Percentiles rank a stretch among this genome's conserved stretches.
Evolutionary conservation across 2,329 filamentous ascomycete genomes (phyloP).

Genomic region (Myriosclerotinia scirpicola): DNA sequence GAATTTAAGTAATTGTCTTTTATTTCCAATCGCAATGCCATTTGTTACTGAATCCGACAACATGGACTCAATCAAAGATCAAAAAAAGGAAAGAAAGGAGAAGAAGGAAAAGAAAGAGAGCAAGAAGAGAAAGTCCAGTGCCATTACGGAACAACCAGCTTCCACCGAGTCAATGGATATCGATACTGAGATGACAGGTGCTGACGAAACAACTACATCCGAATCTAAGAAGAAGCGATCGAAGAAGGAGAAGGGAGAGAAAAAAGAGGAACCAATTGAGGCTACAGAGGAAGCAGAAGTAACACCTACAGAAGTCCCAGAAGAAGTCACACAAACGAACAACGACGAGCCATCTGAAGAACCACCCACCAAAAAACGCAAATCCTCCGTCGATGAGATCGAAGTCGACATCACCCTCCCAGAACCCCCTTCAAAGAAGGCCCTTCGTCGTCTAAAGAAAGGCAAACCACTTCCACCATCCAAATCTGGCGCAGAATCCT

Average conservation of each 20-base stretch:
- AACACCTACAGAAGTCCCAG: background rate
- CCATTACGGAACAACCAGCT: slow-evolving; percentile 19
- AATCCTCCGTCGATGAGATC: slow-evolving; percentile 67
- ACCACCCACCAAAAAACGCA: slow-evolving; percentile 62
- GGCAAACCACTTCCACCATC: slow-evolving; percentile 57
- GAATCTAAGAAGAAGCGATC: slow-evolving; percentile 28
- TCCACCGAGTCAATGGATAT: slow-evolving; percentile 10
- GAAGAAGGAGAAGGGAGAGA: slow-evolving; percentile 22
- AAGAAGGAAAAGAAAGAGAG: slow-evolving; percentile 18
- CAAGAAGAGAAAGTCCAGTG: slow-evolving; percentile 32
- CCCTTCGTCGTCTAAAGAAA: slow-evolving; percentile 86
- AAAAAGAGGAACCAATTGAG: background rate
- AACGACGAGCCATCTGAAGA: slow-evolving; percentile 25
- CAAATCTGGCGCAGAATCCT: slow-evolving; percentile 45
- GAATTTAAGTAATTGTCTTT: background rate
- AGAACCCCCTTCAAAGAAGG: slow-evolving; percentile 93
- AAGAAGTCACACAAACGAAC: slow-evolving; percentile 14
- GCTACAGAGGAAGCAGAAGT: background rate
- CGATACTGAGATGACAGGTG: slow-evolving; percentile 10
- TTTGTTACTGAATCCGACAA: slow-evolving; percentile 16
- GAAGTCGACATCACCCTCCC: slow-evolving; percentile 88
- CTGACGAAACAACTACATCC: background rate
- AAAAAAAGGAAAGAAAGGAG: slow-evolving; percentile 9
- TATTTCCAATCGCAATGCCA: slow-evolving; percentile 12
- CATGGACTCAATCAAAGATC: slow-evolving; percentile 7